phyloP scores from a whole-genome alignment of 176 grass and related monocot species.

The Elymus sibiricus region DNA sequence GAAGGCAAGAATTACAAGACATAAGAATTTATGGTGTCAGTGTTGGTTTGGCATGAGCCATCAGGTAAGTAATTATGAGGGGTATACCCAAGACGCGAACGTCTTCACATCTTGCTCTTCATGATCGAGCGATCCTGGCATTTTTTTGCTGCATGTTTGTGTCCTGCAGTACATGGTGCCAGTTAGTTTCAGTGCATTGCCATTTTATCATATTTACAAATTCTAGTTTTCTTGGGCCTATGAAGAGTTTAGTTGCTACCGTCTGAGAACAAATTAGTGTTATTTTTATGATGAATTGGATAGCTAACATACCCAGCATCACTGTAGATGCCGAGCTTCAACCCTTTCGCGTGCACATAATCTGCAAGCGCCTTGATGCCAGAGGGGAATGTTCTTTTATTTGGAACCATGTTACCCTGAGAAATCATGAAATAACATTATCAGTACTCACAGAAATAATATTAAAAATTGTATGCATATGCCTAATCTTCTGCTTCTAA shows the following conservation, averaged over 20 bases:
- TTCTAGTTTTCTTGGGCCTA: background rate
- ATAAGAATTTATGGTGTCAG: background rate
- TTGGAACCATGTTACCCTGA: conserved; percentile 79
- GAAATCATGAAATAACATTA: background rate
- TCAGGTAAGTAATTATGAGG: background rate
- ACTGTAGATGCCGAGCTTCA: conserved; percentile 90
- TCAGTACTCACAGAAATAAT: conserved; percentile 4
- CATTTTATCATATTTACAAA: background rate
- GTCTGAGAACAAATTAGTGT: background rate
- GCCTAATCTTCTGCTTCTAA: background rate
- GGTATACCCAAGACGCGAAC: conserved; percentile 65
- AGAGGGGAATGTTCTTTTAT: conserved; percentile 66
- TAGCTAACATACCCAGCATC: conserved; percentile 70
- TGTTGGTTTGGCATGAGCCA: background rate
- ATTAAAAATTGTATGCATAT: background rate
- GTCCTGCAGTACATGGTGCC: conserved; percentile 34
- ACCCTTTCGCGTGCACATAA: conserved; percentile 82
- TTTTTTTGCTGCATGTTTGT: conserved; percentile 57
- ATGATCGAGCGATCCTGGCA: conserved; percentile 84
- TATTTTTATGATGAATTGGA: conserved; percentile 20
- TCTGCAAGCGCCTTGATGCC: conserved; percentile 82
- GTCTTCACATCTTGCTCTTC: conserved; percentile 93
- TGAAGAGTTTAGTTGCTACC: conserved; percentile 7
- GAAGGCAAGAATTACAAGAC: conserved; percentile 12
- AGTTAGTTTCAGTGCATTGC: conserved; percentile 12